A percentile compares a stretch with the other conserved stretches of the same genome.
Conservation (phyloP, 495 filamentous ascomycete species). For the Filosporella fistucella region DNA sequence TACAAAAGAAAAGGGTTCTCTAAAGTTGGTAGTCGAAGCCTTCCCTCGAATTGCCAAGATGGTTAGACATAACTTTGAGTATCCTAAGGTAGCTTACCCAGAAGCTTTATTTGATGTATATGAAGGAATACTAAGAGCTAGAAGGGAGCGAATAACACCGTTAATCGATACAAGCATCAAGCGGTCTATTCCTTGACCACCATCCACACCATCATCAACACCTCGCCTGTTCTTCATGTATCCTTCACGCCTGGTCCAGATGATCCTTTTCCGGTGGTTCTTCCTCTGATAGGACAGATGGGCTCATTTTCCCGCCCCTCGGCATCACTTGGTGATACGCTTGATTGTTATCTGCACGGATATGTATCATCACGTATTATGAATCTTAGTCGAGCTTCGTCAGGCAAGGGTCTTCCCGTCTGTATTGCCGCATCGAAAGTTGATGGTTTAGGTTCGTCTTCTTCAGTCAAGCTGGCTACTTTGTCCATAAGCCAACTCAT, state of each 20-base stretch:
- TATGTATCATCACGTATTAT: slow-evolving; percentile 79
- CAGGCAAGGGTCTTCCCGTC: slow-evolving; percentile 40
- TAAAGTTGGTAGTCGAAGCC: no score
- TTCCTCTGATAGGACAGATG: slow-evolving; percentile 86
- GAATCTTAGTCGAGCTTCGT: slow-evolving; percentile 32
- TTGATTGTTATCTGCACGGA: slow-evolving; percentile 84
- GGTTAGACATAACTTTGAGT: slow-evolving; percentile 19
- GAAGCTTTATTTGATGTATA: no score
- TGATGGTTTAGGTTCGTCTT: no score
- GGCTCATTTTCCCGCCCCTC: slow-evolving; percentile 61
- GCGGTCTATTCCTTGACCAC: slow-evolving; percentile 60
- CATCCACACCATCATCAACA: slow-evolving; percentile 80
- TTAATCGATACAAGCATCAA: slow-evolving; percentile 23
- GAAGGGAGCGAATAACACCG: slow-evolving; percentile 17
- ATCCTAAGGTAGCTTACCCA: no score
- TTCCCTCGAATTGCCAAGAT: slow-evolving; percentile 7
- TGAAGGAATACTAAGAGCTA: no score
- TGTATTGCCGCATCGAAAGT: slow-evolving; percentile 62
- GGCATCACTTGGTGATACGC: slow-evolving; percentile 44
- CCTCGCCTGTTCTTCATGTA: slow-evolving; percentile 73
- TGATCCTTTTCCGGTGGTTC: slow-evolving; percentile 66
- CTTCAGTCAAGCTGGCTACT: no score
- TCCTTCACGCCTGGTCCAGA: slow-evolving; percentile 61
- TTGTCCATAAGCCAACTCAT: no score
- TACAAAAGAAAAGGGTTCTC: no score